Evolutionary conservation across 1,284 basidiomycete genomes (phyloP).

Genomic region (Veloboletus limbatus): DNA sequence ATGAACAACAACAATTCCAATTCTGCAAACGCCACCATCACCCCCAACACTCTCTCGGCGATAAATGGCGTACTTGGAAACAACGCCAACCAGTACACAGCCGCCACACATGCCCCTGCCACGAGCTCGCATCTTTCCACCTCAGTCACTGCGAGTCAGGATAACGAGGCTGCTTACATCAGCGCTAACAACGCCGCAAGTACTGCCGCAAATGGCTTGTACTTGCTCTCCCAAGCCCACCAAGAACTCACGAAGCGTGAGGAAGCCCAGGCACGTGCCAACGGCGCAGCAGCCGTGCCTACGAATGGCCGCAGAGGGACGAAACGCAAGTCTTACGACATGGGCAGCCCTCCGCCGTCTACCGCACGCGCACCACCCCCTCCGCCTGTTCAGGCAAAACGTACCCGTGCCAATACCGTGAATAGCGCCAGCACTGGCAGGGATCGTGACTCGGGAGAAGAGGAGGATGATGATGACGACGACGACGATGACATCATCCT

Average conservation of each 20-base stretch:
- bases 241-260: constrained; percentile 96
- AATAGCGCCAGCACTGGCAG: constrained; percentile 31
- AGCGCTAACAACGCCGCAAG: constrained; percentile 49
- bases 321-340: constrained; percentile 66
- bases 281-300: constrained; percentile 24
- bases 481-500: constrained; percentile 44
- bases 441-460: constrained; percentile 39
- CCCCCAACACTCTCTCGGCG: constrained; percentile 85
- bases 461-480: constrained; percentile 52
- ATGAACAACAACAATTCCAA: constrained; percentile 71
- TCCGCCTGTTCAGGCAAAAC: constrained; percentile 38
- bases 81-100: constrained; percentile 26
- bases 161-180: constrained; percentile 40
- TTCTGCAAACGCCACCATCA: constrained; percentile 73
- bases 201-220: constrained; percentile 85
- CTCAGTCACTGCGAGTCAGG: constrained; percentile 35
- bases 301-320: constrained; percentile 50
- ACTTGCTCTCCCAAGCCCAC: constrained; percentile 90
- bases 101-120: constrained; percentile 30
- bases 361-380: constrained; percentile 19
- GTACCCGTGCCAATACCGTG: constrained; percentile 42
- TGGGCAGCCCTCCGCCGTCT: constrained; percentile 38
- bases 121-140: constrained; percentile 32
- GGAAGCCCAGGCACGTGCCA: constrained; percentile 62
- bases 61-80: constrained; percentile 69